Evolutionary conservation across 257 asterid species (phyloP), one percentile per base, ranked within the genome.

Genomic region (Ophiorrhiza pumila): DNA sequence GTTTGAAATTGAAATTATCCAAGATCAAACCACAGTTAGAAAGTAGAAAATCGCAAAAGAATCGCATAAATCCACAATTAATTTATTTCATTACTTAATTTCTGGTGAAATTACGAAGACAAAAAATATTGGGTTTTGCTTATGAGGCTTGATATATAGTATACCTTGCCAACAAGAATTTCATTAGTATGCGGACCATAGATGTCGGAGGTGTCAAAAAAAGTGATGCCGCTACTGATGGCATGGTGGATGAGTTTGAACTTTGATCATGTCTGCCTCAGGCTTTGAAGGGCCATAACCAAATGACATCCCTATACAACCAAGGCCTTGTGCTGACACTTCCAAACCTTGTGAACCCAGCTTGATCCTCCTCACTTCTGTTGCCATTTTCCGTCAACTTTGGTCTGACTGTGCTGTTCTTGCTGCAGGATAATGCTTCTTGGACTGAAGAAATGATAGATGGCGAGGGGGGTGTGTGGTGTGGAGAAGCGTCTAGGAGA

Each of bases 191-290:
- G 39, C 7, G 68, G 68, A 4, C 75, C 75, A 58, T 71, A 71
- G 41, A 14, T 39, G 7, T 71, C 68, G 18, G 75, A 39, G 20
- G 75, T 58, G 58, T 71, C 75, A 15, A 71, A 57, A 14, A 35
- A 27, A 5, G 75, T 71, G 56, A 71, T 34, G 59, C 75, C 75
- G 3, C 25, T 37, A 60, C 45, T 60, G 29, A 72, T 72, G 60
- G 76, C 76, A 35, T 60, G 59, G 59, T 60, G 76, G 64, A 69
- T 50, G 74, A 69, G 47, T 23, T 69, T 69, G n/a, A n/a, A n/a
- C n/a, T n/a, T n/a, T n/a, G 74, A 69, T 69, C 74, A 69, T 68
- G 25, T 71, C 75, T 18, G 41, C 27, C 25, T 71, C 68, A 6
- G 75, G 56, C 43, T 71, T 71, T 18, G 72, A 59, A 12, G 55